A percentile compares a stretch with the other conserved stretches of the same genome.
phyloP scores from a whole-genome alignment of 345 rosid species.

The Citropsis articulata region DNA sequence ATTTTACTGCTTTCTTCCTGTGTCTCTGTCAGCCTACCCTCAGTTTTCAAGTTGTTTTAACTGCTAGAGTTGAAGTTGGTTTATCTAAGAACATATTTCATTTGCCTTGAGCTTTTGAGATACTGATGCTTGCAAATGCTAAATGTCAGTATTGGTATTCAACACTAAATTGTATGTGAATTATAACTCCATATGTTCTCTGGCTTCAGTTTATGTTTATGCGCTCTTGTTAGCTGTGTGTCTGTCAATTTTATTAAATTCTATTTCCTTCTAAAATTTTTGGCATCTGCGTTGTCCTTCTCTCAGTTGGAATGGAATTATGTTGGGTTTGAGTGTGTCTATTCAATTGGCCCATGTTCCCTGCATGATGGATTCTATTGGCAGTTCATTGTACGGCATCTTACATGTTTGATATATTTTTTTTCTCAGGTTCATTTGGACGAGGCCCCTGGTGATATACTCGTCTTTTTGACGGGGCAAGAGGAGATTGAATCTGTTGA shows the following conservation, averaged over 20 bases:
- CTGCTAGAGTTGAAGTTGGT: background rate
- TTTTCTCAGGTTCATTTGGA: constrained; percentile 68
- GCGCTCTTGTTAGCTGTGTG: background rate
- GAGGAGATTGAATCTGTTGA: constrained; percentile 93
- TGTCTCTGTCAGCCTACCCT: constrained; percentile 1
- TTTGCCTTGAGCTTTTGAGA: background rate
- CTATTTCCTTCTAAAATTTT: background rate
- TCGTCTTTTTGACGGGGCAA: constrained; percentile 94
- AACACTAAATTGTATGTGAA: background rate
- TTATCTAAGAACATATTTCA: background rate
- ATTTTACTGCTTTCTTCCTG: background rate
- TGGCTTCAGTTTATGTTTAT: background rate
- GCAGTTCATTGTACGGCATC: background rate
- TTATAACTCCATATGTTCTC: background rate
- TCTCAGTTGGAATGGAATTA: background rate
- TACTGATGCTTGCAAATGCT: background rate
- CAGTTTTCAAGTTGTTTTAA: background rate
- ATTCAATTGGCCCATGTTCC: background rate
- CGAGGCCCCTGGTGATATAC: constrained; percentile 83
- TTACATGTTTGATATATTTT: background rate
- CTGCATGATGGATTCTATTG: background rate
- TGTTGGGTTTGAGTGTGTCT: background rate
- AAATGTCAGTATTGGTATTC: background rate
- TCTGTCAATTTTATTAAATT: background rate
- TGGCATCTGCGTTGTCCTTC: background rate